These are phyloP conservation scores for Melampsora americana DNA, from an alignment of 1,284 basidiomycete genomes.

Conservation along the genomic window DNA sequence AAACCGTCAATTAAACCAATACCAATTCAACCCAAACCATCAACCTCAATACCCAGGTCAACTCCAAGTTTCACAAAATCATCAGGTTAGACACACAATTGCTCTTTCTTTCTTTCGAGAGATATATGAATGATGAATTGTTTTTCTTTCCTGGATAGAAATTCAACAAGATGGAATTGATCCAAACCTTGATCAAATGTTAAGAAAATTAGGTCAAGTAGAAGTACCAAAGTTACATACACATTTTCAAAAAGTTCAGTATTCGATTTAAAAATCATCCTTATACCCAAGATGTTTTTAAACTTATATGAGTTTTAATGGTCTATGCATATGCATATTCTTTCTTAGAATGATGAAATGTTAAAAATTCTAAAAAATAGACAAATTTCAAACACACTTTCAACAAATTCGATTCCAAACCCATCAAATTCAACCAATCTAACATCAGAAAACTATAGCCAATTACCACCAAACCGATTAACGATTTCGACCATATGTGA, in stretches of 20 bases:
- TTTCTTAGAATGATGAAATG: conserved; percentile 33
- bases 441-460: not conserved
- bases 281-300: not conserved
- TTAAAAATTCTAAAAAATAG: conserved; percentile 33
- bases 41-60: not conserved
- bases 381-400: not conserved
- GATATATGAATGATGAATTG: not conserved
- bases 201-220: conserved; percentile 32
- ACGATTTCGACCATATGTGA: conserved; percentile 21
- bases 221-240: conserved; percentile 35
- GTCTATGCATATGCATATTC: not conserved
- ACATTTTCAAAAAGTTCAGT: conserved; percentile 25
- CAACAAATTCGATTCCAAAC: not conserved
- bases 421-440: no score
- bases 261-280: not conserved
- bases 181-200: conserved; percentile 39
- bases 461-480: conserved; percentile 15
- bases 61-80: conserved; percentile 7
- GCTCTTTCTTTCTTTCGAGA: not conserved
- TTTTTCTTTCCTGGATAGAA: conserved; percentile 1
- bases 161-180: conserved; percentile 39
- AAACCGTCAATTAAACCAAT: not conserved
- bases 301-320: not conserved
- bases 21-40: not conserved
- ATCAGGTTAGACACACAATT: not conserved